Evolutionary conservation across 495 filamentous ascomycete species (phyloP).

Genomic region (Penicilliopsis zonata): DNA sequence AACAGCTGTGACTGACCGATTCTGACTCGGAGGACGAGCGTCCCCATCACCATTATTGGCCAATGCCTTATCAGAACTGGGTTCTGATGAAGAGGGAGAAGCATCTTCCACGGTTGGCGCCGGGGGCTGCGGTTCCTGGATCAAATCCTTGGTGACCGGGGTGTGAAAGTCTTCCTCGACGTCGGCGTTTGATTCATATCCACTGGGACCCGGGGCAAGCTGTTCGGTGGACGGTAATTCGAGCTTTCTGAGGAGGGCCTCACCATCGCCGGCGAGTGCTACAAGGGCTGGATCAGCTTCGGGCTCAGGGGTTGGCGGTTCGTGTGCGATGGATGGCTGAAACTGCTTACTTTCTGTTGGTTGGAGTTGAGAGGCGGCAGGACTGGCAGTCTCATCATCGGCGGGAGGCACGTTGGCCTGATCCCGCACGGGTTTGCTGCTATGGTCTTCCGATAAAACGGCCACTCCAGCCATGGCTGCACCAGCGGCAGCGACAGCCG

Average conservation of each 20-base stretch:
- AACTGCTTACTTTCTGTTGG: conserved; percentile 18
- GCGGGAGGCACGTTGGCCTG: conserved; percentile 4
- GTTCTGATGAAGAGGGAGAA: conserved; percentile 6
- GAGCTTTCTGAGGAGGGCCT: conserved; percentile 23
- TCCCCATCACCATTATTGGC: conserved; percentile 21
- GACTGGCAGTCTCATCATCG: conserved; percentile 8
- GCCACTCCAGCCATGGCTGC: conserved; percentile 7
- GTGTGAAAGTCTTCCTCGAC: neutral
- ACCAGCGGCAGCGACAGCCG: conserved; percentile 15
- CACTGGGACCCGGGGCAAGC: conserved; percentile 7
- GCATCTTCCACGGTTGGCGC: conserved; percentile 7
- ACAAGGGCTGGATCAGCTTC: conserved; percentile 27
- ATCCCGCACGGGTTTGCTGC: conserved; percentile 1
- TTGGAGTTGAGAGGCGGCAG: conserved; percentile 7
- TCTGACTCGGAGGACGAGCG: conserved; percentile 28
- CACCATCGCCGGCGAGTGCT: conserved; percentile 26
- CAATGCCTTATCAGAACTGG: conserved; percentile 8
- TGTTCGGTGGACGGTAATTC: conserved; percentile 22
- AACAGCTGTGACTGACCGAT: conserved; percentile 34
- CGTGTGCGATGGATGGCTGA: conserved; percentile 4
- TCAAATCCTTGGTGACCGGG: conserved; percentile 3
- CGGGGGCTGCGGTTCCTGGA: conserved; percentile 2
- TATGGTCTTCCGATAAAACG: conserved; percentile 6
- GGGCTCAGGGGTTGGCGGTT: conserved; percentile 10
- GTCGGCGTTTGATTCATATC: conserved; percentile 4